Evolutionary conservation across 2,329 filamentous ascomycete species (phyloP), one percentile per base, ranked within the genome.

Genomic region (Endoconidiophora laricicola): DNA sequence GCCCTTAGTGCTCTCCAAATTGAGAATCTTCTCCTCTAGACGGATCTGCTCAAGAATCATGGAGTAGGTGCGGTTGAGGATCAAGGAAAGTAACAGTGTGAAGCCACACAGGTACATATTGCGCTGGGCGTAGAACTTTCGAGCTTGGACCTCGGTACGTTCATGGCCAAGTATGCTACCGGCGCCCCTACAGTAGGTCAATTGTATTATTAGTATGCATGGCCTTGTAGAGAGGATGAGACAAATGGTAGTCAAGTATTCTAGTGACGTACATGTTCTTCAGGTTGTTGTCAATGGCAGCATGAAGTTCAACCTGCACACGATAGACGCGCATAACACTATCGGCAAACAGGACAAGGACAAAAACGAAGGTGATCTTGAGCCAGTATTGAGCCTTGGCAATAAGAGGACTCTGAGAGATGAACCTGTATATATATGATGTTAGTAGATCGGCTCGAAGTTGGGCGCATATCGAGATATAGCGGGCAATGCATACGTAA

Each of bases 51-150:
- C 88, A 57, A 94, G 76, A 61, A 95, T 94, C 85, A 96, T 90
- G 62, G 82, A 84, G 72, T 96, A 98, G 62, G 91, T 98, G 63
- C 91, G 90, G 80, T 98, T 96, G 64, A 93, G 85, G 68, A 98
- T 98, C 56, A 98, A 76, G 49, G 90, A 96, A 55, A 98, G 82
- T 79, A 98, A 96, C 56, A 98, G 82, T 4, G 91, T 98, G 74
- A 98, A 98, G 60, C 91, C 91, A 68, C 91, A 96, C 55, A 98
- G 87, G 71, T 98, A 98, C 91, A 98, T 98, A 79, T 98, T 98
- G 67, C 91, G 88, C 73, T 98, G 90, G 55, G 88, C 94, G 77
- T 98, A 98, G 75, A 98, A 98, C 71, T 98, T 98, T 76, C 91
- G 87, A 57, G 91, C 90, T 69, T 98, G 91, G 48, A 96, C 90